A percentile compares a stretch with the other conserved stretches of the same genome.
Conservation (phyloP, 169 alveolate genomes). For the Plasmodium vinckei region DNA sequence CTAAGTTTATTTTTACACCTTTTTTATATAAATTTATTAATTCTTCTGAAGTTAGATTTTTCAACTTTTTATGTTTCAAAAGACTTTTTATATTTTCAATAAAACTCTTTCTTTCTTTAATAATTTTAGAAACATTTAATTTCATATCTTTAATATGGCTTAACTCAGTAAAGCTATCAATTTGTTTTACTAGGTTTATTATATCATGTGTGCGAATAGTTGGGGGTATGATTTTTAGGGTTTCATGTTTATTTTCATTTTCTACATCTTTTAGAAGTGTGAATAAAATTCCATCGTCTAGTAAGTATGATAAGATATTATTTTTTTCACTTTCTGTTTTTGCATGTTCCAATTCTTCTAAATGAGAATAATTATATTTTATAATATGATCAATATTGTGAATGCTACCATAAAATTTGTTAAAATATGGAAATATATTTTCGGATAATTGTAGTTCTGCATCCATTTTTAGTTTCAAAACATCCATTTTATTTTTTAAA, state of each 20-base stretch:
- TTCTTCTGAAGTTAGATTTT: slow-evolving; percentile 36
- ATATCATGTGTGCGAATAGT: slow-evolving; percentile 41
- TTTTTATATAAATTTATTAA: slow-evolving; percentile 28
- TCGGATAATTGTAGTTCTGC: slow-evolving; percentile 63
- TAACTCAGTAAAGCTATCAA: slow-evolving; percentile 5
- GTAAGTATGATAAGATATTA: not conserved
- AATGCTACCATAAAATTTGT: slow-evolving; percentile 9
- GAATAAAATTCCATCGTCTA: too few species aligned
- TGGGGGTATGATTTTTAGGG: slow-evolving; percentile 7
- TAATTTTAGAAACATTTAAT: slow-evolving; percentile 13
- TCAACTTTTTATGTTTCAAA: slow-evolving; percentile 26
- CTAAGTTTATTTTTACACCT: slow-evolving; percentile 31
- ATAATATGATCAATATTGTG: not conserved
- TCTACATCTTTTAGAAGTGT: not conserved
- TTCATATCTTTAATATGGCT: slow-evolving; percentile 25
- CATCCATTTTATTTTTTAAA: slow-evolving; percentile 32
- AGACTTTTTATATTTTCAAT: slow-evolving; percentile 39
- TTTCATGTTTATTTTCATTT: not conserved
- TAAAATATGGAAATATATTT: slow-evolving; percentile 1
- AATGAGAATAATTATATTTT: not conserved
- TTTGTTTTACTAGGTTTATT: slow-evolving; percentile 30
- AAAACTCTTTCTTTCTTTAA: slow-evolving; percentile 57
- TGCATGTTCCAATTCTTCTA: not conserved
- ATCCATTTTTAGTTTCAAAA: slow-evolving; percentile 62
- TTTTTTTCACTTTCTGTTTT: slow-evolving; percentile 5